phyloP scores from a whole-genome alignment of 164 flowering plant genomes.

The Tetracentron sinense region DNA sequence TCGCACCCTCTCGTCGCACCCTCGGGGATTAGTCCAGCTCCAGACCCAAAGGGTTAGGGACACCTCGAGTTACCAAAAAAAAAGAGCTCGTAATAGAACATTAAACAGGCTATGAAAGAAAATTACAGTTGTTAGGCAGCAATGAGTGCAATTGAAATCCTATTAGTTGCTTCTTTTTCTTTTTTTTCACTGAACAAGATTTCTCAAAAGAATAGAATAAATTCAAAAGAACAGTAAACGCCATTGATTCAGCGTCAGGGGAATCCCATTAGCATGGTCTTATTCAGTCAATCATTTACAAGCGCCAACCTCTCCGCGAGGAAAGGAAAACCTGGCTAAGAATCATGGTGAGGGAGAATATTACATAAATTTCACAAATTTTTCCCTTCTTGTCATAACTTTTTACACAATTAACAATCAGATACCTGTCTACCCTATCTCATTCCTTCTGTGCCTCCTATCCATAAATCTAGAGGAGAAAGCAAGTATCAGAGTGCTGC shows the following conservation, averaged over 20 bases:
- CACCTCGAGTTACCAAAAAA: too few relatives aligned
- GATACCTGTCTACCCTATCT: neutral
- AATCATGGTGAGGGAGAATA: slow-evolving; percentile 16
- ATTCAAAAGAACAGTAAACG: slow-evolving; percentile 3
- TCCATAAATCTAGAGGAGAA: slow-evolving; percentile 25
- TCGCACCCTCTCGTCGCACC: too few relatives aligned
- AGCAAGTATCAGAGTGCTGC: slow-evolving; percentile 32
- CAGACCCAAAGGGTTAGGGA: too few relatives aligned
- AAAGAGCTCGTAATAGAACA: too few relatives aligned
- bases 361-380: slow-evolving; percentile 13
- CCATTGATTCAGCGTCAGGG: neutral
- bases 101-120: too few relatives aligned
- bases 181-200: too few relatives aligned
- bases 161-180: too few relatives aligned
- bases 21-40: too few relatives aligned
- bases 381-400: slow-evolving; percentile 5
- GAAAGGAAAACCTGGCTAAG: slow-evolving; percentile 9
- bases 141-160: too few relatives aligned
- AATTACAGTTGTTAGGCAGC: too few relatives aligned
- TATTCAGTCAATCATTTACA: slow-evolving; percentile 39
- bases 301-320: slow-evolving; percentile 14
- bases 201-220: neutral
- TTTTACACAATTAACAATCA: slow-evolving; percentile 20
- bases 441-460: neutral
- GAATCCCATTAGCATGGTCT: slow-evolving; percentile 24